Conservation (phyloP, 2,329 filamentous ascomycete genomes). For the Diaporthe vexans region DNA sequence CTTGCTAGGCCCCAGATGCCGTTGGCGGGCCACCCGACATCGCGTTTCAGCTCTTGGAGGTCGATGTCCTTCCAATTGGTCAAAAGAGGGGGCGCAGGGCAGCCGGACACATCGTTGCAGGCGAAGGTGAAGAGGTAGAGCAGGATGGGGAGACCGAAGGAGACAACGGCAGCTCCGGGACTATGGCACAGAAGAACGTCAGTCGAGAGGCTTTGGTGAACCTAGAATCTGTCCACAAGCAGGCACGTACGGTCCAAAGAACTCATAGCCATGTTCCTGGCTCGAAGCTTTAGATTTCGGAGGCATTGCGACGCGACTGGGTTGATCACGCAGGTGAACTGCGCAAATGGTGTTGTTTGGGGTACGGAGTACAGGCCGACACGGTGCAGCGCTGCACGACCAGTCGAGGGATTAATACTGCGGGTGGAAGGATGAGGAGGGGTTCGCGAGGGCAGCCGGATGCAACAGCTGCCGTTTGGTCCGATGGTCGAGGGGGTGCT, state of each 20-base stretch:
- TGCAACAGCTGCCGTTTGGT: conserved; percentile 25
- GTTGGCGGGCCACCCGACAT: conserved; percentile 84
- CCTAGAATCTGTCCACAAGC: not conserved
- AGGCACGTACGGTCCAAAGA: conserved; percentile 63
- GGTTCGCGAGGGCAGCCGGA: conserved; percentile 5
- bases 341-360: not conserved
- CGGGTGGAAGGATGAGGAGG: not conserved
- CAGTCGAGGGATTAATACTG: not conserved
- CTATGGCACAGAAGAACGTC: conserved; percentile 58
- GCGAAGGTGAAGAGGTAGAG: conserved; percentile 85
- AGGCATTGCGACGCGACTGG: conserved; percentile 29
- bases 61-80: conserved; percentile 76
- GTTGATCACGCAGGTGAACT: not conserved
- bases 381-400: not conserved
- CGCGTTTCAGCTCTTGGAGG: conserved; percentile 79
- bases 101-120: conserved; percentile 94
- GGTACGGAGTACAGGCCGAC: not conserved
- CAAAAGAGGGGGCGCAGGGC: conserved; percentile 86
- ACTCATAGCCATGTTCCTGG: conserved; percentile 62
- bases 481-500: not conserved
- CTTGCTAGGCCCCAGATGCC: conserved; percentile 80
- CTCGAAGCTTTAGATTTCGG: conserved; percentile 38
- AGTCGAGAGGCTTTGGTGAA: not conserved
- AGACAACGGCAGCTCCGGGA: conserved; percentile 81
- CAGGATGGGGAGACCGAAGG: conserved; percentile 83